Base-by-base conservation (phyloP, 1,139 yeast genomes). In the Arxiozyma heterogenica region DNA sequence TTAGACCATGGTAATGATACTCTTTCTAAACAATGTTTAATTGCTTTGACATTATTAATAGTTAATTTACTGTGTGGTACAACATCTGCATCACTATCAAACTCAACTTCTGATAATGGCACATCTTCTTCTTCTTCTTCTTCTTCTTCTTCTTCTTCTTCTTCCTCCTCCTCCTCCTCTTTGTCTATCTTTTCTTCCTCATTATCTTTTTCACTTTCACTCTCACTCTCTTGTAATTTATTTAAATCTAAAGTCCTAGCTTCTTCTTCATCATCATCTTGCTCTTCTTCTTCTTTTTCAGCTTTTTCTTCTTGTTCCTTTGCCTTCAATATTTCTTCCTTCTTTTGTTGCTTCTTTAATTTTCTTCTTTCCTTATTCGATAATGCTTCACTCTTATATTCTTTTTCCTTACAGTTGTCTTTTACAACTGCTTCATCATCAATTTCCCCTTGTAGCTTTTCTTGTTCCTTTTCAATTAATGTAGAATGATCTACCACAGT, bases 41-140 rank as follows among this genome's bases (percentile, higher is more conserved):
- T 72, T 20, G 94, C 94, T 38, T 85, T 83, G 52, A 73, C 75
- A 68, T 86, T 85, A 69, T 86, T 85, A 60, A 86, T 73, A 22
- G 97, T 91, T 53, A 89, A 78, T 70, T 90, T 90, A 57, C 94
- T 90, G 72, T 86, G 83, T 51, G 98, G 97, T 38, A 91, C 86
- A 43, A 86, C 79, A 67, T 89, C 96, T 18, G 94, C 94, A 65
- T 88, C 95, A 4, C 87, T 85, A 64, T 86, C 95, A 48, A 84
- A 72, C 65, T 86, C 95, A 44, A 83, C 94, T 55, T 86, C 93
- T 0, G 91, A 84, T 54, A 84, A 76, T 47, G 91, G 84, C 47
- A 86, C 75, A 59, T 85, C 93, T 63, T 84, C 86, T 57, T 77
- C 82, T 25, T 76, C 79, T 48, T 73, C 77, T 39, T 73, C 78